These are phyloP conservation scores for Didymosphaeria variabile DNA, from an alignment of 2,329 filamentous ascomycete species.

Conservation along the genomic window DNA sequence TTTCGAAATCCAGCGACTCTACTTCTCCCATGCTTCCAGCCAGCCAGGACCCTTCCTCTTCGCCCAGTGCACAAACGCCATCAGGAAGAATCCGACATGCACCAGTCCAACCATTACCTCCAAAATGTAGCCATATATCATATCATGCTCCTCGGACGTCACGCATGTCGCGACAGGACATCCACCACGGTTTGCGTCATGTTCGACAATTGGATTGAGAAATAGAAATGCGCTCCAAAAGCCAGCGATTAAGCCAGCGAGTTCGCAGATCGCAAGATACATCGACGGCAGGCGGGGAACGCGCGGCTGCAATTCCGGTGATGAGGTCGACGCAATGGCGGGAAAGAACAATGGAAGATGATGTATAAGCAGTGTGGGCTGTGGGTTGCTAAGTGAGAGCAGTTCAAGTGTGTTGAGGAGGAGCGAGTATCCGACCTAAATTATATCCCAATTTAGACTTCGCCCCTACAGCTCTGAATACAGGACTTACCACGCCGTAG, in stretches of 20 bases:
- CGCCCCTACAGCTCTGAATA: neutral
- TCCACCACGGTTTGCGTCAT: neutral
- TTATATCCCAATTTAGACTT: neutral
- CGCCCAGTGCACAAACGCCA: constrained; percentile 2
- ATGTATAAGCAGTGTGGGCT: constrained; percentile 8
- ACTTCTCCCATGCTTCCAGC: neutral
- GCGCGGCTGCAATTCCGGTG: neutral
- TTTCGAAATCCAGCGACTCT: neutral
- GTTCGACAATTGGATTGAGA: neutral
- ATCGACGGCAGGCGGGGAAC: constrained; percentile 7
- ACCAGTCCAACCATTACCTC: constrained; percentile 2
- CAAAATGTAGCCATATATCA: constrained; percentile 1
- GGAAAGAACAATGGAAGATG: constrained; percentile 5
- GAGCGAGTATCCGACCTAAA: constrained; percentile 3
- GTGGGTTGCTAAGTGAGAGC: constrained; percentile 7
- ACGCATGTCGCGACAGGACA: constrained; percentile 6
- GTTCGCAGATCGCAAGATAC: constrained; percentile 2
- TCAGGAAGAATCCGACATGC: constrained; percentile 7
- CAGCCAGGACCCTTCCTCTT: constrained; percentile 7
- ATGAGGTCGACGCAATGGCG: neutral
- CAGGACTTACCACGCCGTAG: constrained; percentile 1
- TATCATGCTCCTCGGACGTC: neutral
- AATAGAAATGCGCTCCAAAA: neutral
- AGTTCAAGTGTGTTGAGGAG: constrained; percentile 2
- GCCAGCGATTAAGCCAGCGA: neutral